phyloP scores from a whole-genome alignment of 1,139 yeast genomes.

The Nakaseomyces nivariensis region DNA sequence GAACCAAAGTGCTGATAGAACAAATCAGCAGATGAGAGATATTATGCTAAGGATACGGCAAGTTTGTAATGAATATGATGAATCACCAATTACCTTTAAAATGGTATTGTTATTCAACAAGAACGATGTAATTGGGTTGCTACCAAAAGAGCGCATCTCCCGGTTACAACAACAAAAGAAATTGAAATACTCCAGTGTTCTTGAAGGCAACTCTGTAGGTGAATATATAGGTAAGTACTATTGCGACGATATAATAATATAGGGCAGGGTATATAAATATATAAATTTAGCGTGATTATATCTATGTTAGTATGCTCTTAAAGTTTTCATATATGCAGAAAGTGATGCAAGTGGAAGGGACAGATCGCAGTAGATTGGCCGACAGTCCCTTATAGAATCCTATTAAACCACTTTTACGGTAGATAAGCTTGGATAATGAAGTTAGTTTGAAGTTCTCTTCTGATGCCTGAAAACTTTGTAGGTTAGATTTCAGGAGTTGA shows the following conservation, averaged over 20 bases:
- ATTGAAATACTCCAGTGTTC: not conserved
- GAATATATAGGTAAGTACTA: constrained; percentile 21
- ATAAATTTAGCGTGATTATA: not conserved
- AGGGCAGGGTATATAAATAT: not conserved
- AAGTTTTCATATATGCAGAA: constrained; percentile 54
- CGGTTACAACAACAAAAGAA: constrained; percentile 3
- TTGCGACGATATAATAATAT: constrained; percentile 11
- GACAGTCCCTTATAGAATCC: constrained; percentile 74
- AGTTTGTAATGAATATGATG: constrained; percentile 11
- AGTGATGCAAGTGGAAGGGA: constrained; percentile 69
- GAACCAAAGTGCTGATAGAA: constrained; percentile 10
- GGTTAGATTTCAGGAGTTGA: constrained; percentile 69
- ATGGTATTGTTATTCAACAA: constrained; percentile 7
- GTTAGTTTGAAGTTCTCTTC: constrained; percentile 38
- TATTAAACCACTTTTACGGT: constrained; percentile 37
- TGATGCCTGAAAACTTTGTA: constrained; percentile 45
- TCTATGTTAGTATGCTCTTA: constrained; percentile 14
- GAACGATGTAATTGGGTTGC: constrained; percentile 8
- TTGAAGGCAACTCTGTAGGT: constrained; percentile 17
- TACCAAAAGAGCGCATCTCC: constrained; percentile 11
- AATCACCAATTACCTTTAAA: constrained; percentile 2
- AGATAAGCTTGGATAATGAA: constrained; percentile 29
- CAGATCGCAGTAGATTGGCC: constrained; percentile 50
- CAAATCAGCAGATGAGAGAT: constrained; percentile 18
- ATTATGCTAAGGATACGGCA: constrained; percentile 17